Evolutionary conservation across 2,329 filamentous ascomycete species (phyloP), one percentile per base, ranked within the genome.

Genomic region (Botrytis fragariae): DNA sequence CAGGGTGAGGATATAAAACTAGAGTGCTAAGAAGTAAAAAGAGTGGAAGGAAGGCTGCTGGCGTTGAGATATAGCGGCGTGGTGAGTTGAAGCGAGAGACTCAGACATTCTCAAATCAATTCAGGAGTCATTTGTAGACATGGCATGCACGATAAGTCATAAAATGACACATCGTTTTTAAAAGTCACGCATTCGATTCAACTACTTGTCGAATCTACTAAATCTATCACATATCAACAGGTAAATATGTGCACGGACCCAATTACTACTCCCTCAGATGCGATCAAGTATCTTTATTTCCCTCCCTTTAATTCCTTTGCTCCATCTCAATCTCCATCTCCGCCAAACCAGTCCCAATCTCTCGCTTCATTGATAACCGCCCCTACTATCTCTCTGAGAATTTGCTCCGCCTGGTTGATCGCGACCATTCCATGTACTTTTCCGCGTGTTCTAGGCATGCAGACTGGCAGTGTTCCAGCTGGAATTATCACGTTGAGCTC

Each of bases 101-200:
- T 5, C 7, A 2, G 4, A 4, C 14, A 5, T 61, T 25, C 1
- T n/a, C 22, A 18, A 18, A 18, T 0, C 14, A 60, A 25, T 1
- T 3, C 4, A 37, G 5, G 59, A 60, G 32, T 7, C 39, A 63
- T 63, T 20, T 2, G 9, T 5, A 63, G n/a, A 18, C 29, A 20
- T 44, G 16, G 1, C 1, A 22, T 20, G 22, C 39, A 44, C 16
- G 3, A 32, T 63, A 32, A 6, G 12, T 32, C 25, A 44, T 18
- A 32, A 1, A 22, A 18, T 20, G 2, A 63, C 20, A 63, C 6
- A 18, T 1, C 20, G 1, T 35, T 48, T 48, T n/a, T 4, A 2
- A 67, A 51, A 39, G 32, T 22, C 22, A n/a, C 4, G 14, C 45
- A 37, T 67, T 54, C 29, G 10, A 20, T 39, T 67, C 44, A 51